Base-by-base conservation (phyloP, 192 early-diverging fungal genomes). In the Coemansia nantahalensis region DNA sequence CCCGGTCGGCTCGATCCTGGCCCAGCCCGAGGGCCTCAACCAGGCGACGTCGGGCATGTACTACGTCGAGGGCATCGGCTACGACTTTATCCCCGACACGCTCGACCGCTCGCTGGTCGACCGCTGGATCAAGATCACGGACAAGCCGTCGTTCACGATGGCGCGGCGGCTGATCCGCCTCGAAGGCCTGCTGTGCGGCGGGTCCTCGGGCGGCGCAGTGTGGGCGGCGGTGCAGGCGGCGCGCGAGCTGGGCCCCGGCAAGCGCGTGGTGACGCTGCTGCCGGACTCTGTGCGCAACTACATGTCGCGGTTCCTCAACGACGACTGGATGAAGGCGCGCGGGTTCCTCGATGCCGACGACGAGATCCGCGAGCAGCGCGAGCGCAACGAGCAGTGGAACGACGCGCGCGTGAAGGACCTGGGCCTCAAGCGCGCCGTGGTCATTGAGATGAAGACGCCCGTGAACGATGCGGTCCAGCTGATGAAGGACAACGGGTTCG, bases 251-350 rank as follows among this genome's bases (percentile, higher is more conserved):
- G 89, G 87, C 53, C 79, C 88, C 31, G 93, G 92, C 41, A 86
- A 96, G 72, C 83, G 92, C 42, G 87, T 86, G 61, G 94, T 97
- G 56, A 94, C 98, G 10, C 70, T 99, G n/a, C 69, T 99, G 40
- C 88, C 97, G 28, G 97, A 99, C 77, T 95, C 94, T 12, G 93
- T 97, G 51, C 84, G 95, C 48, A 99, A 99, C 82, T 99, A 98
- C 83, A 99, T 99, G 95, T 92, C 93, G 61, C 98, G 98, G 74
- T 95, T 95, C 79, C 85, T 99, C 65, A 94, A 90, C 72, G 96
- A 97, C 68, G 90, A 88, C 34, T 99, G 94, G 96, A 97, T 99
- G 94, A 83, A 83, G 51, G 64, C 66, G 45, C 83, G 86, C 68
- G 92, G 90, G 37, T 99, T 94, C 81, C 81, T 88, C 35, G 95